phyloP scores from a whole-genome alignment of 441 rosid species.

The Populus hybrid region DNA sequence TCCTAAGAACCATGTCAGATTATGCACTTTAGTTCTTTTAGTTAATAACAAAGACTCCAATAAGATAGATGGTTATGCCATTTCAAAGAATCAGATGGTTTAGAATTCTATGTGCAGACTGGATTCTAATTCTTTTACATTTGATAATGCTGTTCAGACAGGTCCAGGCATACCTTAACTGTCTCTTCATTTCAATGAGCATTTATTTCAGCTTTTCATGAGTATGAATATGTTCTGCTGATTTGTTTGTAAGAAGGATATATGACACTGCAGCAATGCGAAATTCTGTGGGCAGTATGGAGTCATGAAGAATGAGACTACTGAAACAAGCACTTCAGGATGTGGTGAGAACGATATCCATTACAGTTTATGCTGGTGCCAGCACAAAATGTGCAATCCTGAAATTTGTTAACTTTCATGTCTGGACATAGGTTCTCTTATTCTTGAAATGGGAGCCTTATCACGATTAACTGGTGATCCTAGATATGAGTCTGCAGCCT shows the following conservation, averaged over 20 bases:
- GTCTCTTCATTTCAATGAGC: constrained; percentile 12
- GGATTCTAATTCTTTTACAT: neutral
- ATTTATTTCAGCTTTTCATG: constrained; percentile 25
- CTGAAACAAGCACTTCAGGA: constrained; percentile 95
- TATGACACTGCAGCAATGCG: constrained; percentile 50
- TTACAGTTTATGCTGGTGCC: constrained; percentile 8
- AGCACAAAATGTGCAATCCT: constrained; percentile 19
- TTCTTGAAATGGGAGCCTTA: constrained; percentile 96
- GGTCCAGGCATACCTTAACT: constrained; percentile 3
- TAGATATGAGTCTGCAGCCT: constrained; percentile 77
- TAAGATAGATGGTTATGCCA: neutral
- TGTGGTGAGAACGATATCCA: constrained; percentile 57
- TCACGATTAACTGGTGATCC: constrained; percentile 89
- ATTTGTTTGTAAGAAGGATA: constrained; percentile 44
- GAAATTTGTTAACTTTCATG: constrained; percentile 18
- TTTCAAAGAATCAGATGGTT: neutral
- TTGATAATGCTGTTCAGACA: constrained; percentile 6
- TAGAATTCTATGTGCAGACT: neutral
- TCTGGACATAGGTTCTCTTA: constrained; percentile 67
- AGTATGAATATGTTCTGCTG: constrained; percentile 29
- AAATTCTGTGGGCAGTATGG: constrained; percentile 78
- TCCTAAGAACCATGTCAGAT: neutral
- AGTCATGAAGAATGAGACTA: constrained; percentile 76
- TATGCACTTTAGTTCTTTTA: neutral
- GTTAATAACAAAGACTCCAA: neutral